These are phyloP conservation scores for Angomonas deanei DNA, from an alignment of 208 protist genomes.

Conservation along the genomic window DNA sequence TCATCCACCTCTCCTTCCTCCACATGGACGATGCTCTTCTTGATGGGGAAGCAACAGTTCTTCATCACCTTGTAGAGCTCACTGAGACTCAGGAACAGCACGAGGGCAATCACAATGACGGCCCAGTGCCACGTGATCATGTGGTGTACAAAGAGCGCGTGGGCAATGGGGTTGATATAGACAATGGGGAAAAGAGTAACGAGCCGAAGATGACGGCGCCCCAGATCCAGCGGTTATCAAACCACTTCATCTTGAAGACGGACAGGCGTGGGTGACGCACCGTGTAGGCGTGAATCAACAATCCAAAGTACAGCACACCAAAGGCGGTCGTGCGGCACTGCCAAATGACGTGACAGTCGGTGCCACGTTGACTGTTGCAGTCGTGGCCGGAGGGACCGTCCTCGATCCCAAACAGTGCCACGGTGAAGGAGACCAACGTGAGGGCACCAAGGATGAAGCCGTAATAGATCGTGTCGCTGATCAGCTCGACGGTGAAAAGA, in stretches of 20 bases:
- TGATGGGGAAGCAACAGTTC: slow-evolving; percentile 75
- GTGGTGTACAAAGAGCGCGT: slow-evolving; percentile 72
- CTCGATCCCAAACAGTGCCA: slow-evolving; percentile 61
- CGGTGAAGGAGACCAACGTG: slow-evolving; percentile 51
- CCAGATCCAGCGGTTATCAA: slow-evolving; percentile 83
- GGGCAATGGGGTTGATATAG: slow-evolving; percentile 66
- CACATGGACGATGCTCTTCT: slow-evolving; percentile 18
- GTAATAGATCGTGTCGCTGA: slow-evolving; percentile 77
- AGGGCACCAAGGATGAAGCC: slow-evolving; percentile 70
- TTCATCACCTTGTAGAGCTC: slow-evolving; percentile 86
- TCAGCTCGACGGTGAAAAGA: slow-evolving; percentile 82
- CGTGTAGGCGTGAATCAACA: slow-evolving; percentile 90
- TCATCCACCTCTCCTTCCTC: slow-evolving; percentile 42
- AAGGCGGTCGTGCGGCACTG: slow-evolving; percentile 74
- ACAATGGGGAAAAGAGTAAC: slow-evolving; percentile 71
- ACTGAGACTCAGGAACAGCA: slow-evolving; percentile 54
- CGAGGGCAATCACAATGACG: slow-evolving; percentile 40
- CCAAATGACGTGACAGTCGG: slow-evolving; percentile 61
- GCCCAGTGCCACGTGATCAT: slow-evolving; percentile 86
- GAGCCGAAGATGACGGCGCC: slow-evolving; percentile 43
- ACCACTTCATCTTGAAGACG: slow-evolving; percentile 79
- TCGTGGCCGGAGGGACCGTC: slow-evolving; percentile 45
- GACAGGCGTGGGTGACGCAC: slow-evolving; percentile 73
- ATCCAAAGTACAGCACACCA: slow-evolving; percentile 75
- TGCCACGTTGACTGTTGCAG: slow-evolving; percentile 50